Base-by-base conservation (phyloP, 139 green algal species). In the Chara braunii region DNA sequence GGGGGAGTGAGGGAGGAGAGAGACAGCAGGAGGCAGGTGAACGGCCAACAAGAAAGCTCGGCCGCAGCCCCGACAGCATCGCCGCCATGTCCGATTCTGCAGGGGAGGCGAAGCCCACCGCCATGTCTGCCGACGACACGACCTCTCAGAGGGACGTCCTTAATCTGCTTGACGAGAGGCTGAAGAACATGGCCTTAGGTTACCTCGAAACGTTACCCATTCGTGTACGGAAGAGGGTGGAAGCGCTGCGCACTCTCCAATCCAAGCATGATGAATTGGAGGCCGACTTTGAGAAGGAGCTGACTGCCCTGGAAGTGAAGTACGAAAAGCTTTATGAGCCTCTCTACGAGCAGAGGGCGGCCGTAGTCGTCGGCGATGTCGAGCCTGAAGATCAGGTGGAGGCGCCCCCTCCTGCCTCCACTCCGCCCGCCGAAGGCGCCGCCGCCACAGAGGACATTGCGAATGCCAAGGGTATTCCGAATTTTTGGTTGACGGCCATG, bases 401-500 rank as follows among this genome's bases (percentile, higher is more conserved):
- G 35, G 51, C 70, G 32, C 42, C 55, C 3, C 42, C 57, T 48
- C 40, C 40, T 48, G 40, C 18, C 40, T 48, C 40, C 40, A 18
- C 40, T 48, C 18, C 40, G 18, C 18, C 18, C 18, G 18, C 18
- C 23, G 43, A 12, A 12, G 50, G 43, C 14, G 14, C 50, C 12
- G 23, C 14, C 14, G 14, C 50, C 50, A 29, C 23, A 23, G 12
- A 29, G 50, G 14, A 11, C 50, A 29, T 29, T 58, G 50, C 12
- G 14, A 8, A 12, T 35, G 43, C 29, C 31, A 59, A 34, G 61
- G 50, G 88, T 73, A 85, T 96, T 37, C 89, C 89, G 14, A 81
- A 89, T 40, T 96, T 96, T 72, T 96, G 89, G 89, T 58, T 84
- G 7, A 79, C 66, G 1, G 86, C 85, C 18, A 59, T 96, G 43